phyloP scores from a whole-genome alignment of 2,329 filamentous ascomycete species.

The Sordariomycetes sp. region DNA sequence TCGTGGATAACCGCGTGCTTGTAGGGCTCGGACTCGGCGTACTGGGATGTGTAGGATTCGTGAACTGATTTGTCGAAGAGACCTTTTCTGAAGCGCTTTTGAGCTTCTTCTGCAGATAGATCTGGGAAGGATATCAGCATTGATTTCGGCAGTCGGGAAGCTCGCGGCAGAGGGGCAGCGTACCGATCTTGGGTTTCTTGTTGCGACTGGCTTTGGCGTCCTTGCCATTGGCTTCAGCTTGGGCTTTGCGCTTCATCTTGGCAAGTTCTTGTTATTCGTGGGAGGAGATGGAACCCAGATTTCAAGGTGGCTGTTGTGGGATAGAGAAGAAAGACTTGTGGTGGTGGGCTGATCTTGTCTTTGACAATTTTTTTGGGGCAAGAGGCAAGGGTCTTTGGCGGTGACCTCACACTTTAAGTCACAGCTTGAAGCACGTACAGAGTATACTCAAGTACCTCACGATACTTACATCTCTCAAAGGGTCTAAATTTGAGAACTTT shows the following conservation, averaged over 20 bases:
- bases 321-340: too few relatives aligned
- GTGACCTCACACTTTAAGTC: too few relatives aligned
- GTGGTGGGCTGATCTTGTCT: not conserved
- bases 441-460: too few relatives aligned
- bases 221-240: constrained; percentile 30
- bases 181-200: constrained; percentile 45
- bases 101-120: constrained; percentile 38
- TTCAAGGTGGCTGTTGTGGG: too few relatives aligned
- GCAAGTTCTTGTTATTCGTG: not conserved
- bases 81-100: constrained; percentile 53
- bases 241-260: constrained; percentile 52
- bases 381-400: too few relatives aligned
- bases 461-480: too few relatives aligned
- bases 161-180: constrained; percentile 10
- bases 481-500: too few relatives aligned
- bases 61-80: constrained; percentile 55
- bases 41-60: constrained; percentile 49
- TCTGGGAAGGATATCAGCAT: constrained; percentile 19
- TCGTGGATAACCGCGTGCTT: constrained; percentile 84
- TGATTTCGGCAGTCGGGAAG: not conserved
- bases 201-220: constrained; percentile 25
- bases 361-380: constrained; percentile 1
- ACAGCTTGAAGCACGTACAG: too few relatives aligned
- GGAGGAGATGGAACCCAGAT: too few relatives aligned
- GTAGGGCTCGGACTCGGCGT: constrained; percentile 63